Conservation (phyloP, 768 basidiomycete genomes). For the Mycena albidolilacea region DNA sequence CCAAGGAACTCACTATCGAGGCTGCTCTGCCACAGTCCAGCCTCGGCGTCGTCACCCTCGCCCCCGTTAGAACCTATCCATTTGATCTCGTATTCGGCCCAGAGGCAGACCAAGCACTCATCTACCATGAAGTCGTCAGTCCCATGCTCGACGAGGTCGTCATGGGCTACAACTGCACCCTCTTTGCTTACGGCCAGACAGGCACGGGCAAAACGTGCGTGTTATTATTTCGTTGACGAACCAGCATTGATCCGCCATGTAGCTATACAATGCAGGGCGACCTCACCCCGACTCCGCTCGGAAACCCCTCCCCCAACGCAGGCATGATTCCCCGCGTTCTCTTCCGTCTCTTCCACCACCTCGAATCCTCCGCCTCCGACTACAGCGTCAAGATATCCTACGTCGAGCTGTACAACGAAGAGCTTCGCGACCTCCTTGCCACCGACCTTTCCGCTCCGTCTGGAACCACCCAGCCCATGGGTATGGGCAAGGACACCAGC, state of each 20-base stretch:
- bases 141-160: conserved; percentile 96
- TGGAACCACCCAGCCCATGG: conserved; percentile 85
- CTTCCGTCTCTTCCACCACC: conserved; percentile 90
- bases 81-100: conserved; percentile 98
- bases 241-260: conserved; percentile 17
- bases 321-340: conserved; percentile 97
- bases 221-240: conserved; percentile 9
- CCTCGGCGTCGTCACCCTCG: conserved; percentile 80
- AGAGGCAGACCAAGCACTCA: conserved; percentile 94
- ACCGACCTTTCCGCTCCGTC: conserved; percentile 80
- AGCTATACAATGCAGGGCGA: conserved; percentile 99
- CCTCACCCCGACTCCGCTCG: conserved; percentile 83
- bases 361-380: conserved; percentile 83
- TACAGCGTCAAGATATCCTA: conserved; percentile 95
- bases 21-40: conserved; percentile 78
- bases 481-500: conserved; percentile 59
- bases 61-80: conserved; percentile 88
- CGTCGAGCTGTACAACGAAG: conserved; percentile 98
- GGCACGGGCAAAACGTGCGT: conserved; percentile 98
- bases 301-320: conserved; percentile 89
- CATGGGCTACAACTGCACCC: conserved; percentile 95
- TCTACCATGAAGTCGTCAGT: conserved; percentile 94
- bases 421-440: conserved; percentile 93
- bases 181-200: conserved; percentile 99
- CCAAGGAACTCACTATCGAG: conserved; percentile 86